These are phyloP conservation scores for Diaporthe sp. DNA, from an alignment of 2,329 filamentous ascomycete genomes.

Conservation along the genomic window DNA sequence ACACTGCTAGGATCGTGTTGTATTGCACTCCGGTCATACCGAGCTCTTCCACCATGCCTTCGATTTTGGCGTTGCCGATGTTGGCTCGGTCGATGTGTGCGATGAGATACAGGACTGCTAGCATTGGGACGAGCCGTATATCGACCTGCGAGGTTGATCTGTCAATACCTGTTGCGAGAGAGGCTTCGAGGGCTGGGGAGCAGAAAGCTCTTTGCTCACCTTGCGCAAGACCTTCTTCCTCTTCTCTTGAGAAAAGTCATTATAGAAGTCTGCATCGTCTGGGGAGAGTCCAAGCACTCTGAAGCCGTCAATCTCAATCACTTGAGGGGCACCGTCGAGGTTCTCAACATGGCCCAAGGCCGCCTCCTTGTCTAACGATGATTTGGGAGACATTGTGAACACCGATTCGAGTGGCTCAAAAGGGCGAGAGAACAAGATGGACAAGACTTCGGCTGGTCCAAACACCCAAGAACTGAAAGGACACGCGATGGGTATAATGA, in stretches of 20 bases:
- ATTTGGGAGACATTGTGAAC: constrained; percentile 14
- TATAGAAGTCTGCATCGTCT: constrained; percentile 51
- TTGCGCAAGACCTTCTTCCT: constrained; percentile 45
- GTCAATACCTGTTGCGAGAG: neutral
- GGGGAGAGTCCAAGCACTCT: constrained; percentile 47
- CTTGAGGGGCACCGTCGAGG: constrained; percentile 34
- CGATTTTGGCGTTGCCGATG: constrained; percentile 46
- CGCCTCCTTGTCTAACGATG: constrained; percentile 13
- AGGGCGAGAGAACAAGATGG: neutral
- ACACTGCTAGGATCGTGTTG: constrained; percentile 37
- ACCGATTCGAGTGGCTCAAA: neutral
- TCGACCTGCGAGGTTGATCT: constrained; percentile 37
- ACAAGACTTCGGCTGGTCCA: neutral
- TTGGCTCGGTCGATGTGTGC: constrained; percentile 45
- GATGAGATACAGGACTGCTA: constrained; percentile 44
- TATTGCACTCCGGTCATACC: constrained; percentile 44
- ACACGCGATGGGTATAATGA: neutral
- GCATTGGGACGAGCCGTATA: constrained; percentile 44
- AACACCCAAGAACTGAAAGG: neutral
- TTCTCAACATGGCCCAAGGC: constrained; percentile 39
- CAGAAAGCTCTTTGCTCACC: constrained; percentile 29
- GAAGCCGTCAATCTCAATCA: constrained; percentile 48
- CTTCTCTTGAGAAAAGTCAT: constrained; percentile 45
- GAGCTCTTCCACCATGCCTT: constrained; percentile 44
- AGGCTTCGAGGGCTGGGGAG: neutral